Conservation (phyloP, 257 asterid species). For the Solanum gracilifrons region DNA sequence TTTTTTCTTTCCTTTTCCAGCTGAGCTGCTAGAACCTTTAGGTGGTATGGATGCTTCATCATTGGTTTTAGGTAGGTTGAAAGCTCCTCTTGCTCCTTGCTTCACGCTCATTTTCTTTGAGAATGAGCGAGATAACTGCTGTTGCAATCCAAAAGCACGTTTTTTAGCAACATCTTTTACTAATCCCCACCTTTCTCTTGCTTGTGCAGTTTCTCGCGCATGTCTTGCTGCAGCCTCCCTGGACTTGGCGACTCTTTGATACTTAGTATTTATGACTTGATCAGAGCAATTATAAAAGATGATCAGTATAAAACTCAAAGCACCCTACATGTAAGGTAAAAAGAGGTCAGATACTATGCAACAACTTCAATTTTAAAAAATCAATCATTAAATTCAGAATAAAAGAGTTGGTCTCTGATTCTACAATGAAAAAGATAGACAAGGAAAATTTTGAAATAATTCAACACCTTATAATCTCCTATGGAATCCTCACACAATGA, state of each 20-base stretch:
- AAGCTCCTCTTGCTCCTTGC: constrained; percentile 13
- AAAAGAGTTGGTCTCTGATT: not conserved
- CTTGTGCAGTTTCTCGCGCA: constrained; percentile 86
- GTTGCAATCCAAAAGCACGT: constrained; percentile 44
- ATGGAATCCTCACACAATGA: not conserved
- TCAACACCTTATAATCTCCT: not conserved
- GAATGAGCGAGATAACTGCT: constrained; percentile 65
- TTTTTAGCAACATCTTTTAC: constrained; percentile 66
- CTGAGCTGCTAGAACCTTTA: constrained; percentile 7
- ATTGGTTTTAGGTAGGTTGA: constrained; percentile 1
- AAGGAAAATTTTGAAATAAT: not conserved
- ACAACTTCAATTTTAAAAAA: not conserved
- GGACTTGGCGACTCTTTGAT: constrained; percentile 74
- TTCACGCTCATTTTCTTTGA: constrained; percentile 37
- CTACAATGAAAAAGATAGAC: not conserved
- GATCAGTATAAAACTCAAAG: constrained; percentile 56
- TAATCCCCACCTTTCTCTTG: constrained; percentile 76
- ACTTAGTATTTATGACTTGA: constrained; percentile 74
- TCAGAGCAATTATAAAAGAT: constrained; percentile 85
- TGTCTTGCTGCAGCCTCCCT: constrained; percentile 86
- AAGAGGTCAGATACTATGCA: constrained; percentile 4
- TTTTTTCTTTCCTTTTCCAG: constrained; percentile 30
- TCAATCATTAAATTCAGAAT: not conserved
- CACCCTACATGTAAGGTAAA: constrained; percentile 39
- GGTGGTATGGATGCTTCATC: constrained; percentile 26